Base-by-base conservation (phyloP, 1,139 yeast genomes). In the Geotrichum macrosporum region DNA sequence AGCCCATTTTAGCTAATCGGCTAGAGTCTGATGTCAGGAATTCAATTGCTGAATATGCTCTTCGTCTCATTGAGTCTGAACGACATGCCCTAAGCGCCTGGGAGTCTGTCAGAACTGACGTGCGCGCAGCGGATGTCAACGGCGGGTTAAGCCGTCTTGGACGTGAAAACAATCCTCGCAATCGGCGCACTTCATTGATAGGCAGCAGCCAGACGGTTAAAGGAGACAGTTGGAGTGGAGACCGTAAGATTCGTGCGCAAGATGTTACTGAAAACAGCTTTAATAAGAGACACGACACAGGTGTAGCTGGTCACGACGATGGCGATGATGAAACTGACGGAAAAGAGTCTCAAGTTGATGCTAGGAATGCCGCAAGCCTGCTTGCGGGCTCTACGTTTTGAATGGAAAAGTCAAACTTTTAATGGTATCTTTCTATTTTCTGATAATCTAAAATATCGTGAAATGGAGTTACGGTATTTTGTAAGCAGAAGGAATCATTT, bases 61-160 rank as follows among this genome's bases (percentile, higher is more conserved):
- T 85, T 52, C 79, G 80, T 55, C 79, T 81, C 59, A 88, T 92
- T 41, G 95, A 87, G 52, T 85, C 82, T 55, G 96, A 89, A 66
- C 76, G 98, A 37, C 82, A 85, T 57, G 80, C 86, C 38, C 72
- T 92, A 49, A 77, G 81, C 50, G 75, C 83, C 32, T 73, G 94
- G 68, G 96, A 87, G 60, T 77, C 77, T 49, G 78, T 85, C 26
- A 72, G 95, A 31, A 64, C 77, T 19, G 95, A 84, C 59, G 78
- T 86, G 35, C 70, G 96, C 56, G 75, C 82, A 34, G 85, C 83
- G 32, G 94, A 89, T 68, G 75, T 79, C 47, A 71, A 76, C 50
- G 88, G 97, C 43, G 94, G 97, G 0, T 75, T 92, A 31, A 78
- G 94, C 21, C 70, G 96, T 51, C 71, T 92, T 33, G 95, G 95